Evolutionary conservation across 73 alveolate genomes (phyloP).

Genomic region (Tetrahymena thermophila): DNA sequence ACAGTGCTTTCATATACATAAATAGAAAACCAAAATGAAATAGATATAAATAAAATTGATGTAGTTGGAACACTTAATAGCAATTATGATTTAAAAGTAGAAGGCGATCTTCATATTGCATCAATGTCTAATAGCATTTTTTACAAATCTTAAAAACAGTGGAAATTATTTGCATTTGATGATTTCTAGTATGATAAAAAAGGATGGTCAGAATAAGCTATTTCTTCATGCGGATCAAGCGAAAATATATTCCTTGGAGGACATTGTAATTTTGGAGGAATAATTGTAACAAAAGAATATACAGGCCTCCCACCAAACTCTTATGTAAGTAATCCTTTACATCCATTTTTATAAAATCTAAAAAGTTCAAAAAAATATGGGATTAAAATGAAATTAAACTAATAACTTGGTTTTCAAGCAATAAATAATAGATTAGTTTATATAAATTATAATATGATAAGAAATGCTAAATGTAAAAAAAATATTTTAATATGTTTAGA

Average conservation of each 20-base stretch:
- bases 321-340: not conserved
- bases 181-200: not conserved
- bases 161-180: not conserved
- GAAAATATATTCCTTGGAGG: not conserved
- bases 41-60: not conserved
- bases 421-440: not conserved
- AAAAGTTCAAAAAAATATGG: too few relatives aligned
- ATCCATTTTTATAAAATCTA: not conserved
- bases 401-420: not conserved
- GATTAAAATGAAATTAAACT: too few relatives aligned
- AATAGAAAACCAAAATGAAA: not conserved
- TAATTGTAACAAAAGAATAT: not conserved
- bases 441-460: too few relatives aligned
- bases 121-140: not conserved
- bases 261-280: not conserved
- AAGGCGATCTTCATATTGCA: not conserved
- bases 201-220: not conserved
- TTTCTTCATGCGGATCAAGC: not conserved
- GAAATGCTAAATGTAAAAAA: too few relatives aligned
- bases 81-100: not conserved
- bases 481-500: too few relatives aligned
- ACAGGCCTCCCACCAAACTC: not conserved
- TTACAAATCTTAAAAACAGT: not conserved
- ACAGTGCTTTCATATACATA: not conserved
- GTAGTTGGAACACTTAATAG: not conserved